phyloP scores from a whole-genome alignment of 768 basidiomycete species.

The Tulasnella calospora region DNA sequence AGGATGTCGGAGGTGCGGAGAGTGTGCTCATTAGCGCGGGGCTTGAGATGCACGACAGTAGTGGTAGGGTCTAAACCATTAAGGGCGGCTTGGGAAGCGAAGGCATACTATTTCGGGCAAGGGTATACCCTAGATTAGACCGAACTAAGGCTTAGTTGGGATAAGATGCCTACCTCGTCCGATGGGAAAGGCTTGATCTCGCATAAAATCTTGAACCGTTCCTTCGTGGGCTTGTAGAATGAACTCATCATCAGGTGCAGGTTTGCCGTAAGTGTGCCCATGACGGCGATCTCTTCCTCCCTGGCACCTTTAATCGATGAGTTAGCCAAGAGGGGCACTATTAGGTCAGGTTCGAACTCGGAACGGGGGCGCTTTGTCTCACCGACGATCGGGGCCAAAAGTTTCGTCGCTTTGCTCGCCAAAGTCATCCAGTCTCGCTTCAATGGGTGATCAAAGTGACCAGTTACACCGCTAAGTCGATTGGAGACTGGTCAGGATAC shows the following conservation, averaged over 20 bases:
- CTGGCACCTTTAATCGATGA: conserved; percentile 60
- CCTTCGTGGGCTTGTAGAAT: conserved; percentile 84
- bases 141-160: not conserved
- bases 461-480: conserved; percentile 65
- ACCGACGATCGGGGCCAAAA: conserved; percentile 82
- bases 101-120: conserved; percentile 67
- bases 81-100: conserved; percentile 80
- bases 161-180: conserved; percentile 65
- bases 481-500: not conserved
- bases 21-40: conserved; percentile 76
- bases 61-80: conserved; percentile 72
- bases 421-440: conserved; percentile 77
- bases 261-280: conserved; percentile 92
- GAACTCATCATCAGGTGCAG: conserved; percentile 91
- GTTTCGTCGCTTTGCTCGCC: conserved; percentile 62
- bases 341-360: not conserved
- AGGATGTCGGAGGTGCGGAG: conserved; percentile 89
- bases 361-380: conserved; percentile 33
- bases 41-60: conserved; percentile 71
- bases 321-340: not conserved
- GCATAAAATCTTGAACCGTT: conserved; percentile 89
- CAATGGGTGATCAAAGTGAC: conserved; percentile 87
- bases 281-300: conserved; percentile 88
- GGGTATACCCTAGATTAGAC: not conserved
- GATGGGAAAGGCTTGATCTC: conserved; percentile 94